Evolutionary conservation across 225 moss, liverwort and hornwort genomes (phyloP), one percentile per base, ranked within the genome.

Genomic region (Sphagnum tenellum): DNA sequence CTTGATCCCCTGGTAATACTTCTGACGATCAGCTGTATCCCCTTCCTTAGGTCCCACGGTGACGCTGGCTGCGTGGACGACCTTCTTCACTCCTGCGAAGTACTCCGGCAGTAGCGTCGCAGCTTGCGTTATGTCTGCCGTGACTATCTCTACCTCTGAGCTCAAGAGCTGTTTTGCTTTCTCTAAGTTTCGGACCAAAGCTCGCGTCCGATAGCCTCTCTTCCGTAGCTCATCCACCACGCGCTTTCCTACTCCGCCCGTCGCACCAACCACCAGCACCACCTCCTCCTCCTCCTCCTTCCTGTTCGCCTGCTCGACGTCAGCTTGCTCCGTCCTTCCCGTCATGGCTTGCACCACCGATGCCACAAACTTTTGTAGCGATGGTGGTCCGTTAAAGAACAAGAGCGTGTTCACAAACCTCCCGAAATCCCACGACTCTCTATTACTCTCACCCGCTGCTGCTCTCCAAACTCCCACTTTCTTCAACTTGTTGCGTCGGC

Each of bases 221-320:
- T 76, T 74, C 12, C 70, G 84, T 65, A 96, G 68, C 54, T 89
- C 86, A 47, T 83, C 84, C 65, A 96, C 85, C 71, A 96, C 95
- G 47, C 95, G 82, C 79, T 87, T 92, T 56, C 95, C 95, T 5
- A 92, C 81, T 9, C 95, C 95, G 11, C 95, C 95, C n/a, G 95
- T 96, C 49, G 89, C 95, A 8, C 95, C 95, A 45, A 89, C 75
- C 44, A 96, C 92, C 59, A 96, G 70, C 50, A 96, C 88, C 11
- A 89, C 60, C 10, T 88, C 86, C 45, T 75, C 77, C n/a, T 49
- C 59, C 59, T 48, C 4, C 49, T 11, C 61, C 48, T 44, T 51
- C 29, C 45, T n/a, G 56, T 13, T 12, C 4, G 48, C 11, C 49
- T 61, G 71, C 29, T 29, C 29, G 29, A 29, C 29, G 29, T 29